These are phyloP conservation scores for Solanum paucissectum DNA, from an alignment of 257 asterid genomes.

Conservation along the genomic window DNA sequence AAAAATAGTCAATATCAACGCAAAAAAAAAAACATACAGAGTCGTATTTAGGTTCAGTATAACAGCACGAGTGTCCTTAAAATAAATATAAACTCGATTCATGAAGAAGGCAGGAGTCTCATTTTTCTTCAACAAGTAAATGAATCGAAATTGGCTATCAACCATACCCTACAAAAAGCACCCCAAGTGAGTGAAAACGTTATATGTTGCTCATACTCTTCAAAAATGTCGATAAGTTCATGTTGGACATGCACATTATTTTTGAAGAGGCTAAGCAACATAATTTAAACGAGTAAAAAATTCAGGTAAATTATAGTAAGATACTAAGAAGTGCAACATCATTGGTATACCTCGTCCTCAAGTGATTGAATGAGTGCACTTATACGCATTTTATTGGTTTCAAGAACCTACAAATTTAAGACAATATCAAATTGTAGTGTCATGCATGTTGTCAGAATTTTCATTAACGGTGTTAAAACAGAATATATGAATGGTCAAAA, in stretches of 20 bases:
- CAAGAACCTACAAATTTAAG: not conserved
- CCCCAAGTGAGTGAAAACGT: not conserved
- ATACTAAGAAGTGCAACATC: not conserved
- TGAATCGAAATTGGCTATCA: slow-evolving; percentile 17
- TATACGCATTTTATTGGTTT: too few species aligned
- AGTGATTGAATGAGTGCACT: not conserved
- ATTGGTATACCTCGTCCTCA: not conserved
- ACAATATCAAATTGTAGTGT: not conserved
- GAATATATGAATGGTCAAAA: too few species aligned
- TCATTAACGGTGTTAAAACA: too few species aligned
- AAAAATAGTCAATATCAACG: not conserved
- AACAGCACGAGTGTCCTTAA: slow-evolving; percentile 1
- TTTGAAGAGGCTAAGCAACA: too few species aligned
- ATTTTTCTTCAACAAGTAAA: not conserved
- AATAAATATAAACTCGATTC: slow-evolving; percentile 19
- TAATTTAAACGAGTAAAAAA: too few species aligned
- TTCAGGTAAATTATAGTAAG: not conserved
- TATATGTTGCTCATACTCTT: not conserved
- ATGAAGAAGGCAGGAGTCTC: slow-evolving; percentile 13
- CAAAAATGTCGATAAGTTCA: too few species aligned
- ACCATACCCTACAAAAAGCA: slow-evolving; percentile 23
- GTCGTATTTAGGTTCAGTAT: slow-evolving; percentile 5
- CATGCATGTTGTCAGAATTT: too few species aligned
- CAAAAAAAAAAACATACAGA: slow-evolving; percentile 4
- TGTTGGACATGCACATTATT: too few species aligned